Evolutionary conservation across 495 filamentous ascomycete species (phyloP), one percentile per base, ranked within the genome.

Genomic region (Chaetomium fimeti): DNA sequence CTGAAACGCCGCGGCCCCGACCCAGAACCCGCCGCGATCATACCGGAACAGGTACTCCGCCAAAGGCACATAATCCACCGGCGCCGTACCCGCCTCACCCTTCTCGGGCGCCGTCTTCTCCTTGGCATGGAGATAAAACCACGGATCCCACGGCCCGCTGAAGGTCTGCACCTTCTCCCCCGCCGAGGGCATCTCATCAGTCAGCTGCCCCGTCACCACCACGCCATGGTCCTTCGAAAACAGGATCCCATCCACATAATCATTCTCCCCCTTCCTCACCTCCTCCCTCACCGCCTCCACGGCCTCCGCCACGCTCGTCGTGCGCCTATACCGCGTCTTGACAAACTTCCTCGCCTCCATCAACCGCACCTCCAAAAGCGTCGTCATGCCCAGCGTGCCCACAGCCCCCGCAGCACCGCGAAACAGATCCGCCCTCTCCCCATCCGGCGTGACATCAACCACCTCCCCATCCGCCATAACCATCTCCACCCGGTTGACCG

Each of bases 21-120:
- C 81, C 84, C 84, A 87, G 76, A 87, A 87, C 0, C 78, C 83
- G 54, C 82, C 84, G 49, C 85, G 81, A 68, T 87, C 83, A 74
- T 86, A 85, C 27, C 85, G 83, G 70, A 87, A 87, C 20, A 87
- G 77, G 67, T 87, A 88, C 65, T 85, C 83, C 7, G 67, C 66
- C 4, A 85, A 53, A 0, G 83, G 83, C 9, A 85, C 61, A 51
- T 63, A 74, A 3, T 76, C 72, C 2, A 64, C 57, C 1, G 64
- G 43, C 20, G 67, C 49, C 1, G 64, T 59, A 24, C 22, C 47
- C 6, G 82, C 60, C 48, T 82, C 62, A 32, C 70, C 69, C 4
- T 57, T 36, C 13, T 47, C 38, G 4, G 24, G 13, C 58, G 67
- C 27, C 62, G 58, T 61, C 67, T 72, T 53, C 9, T 71, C 69